Conservation (phyloP, 495 filamentous ascomycete species). For the Penicillium coprophilum region DNA sequence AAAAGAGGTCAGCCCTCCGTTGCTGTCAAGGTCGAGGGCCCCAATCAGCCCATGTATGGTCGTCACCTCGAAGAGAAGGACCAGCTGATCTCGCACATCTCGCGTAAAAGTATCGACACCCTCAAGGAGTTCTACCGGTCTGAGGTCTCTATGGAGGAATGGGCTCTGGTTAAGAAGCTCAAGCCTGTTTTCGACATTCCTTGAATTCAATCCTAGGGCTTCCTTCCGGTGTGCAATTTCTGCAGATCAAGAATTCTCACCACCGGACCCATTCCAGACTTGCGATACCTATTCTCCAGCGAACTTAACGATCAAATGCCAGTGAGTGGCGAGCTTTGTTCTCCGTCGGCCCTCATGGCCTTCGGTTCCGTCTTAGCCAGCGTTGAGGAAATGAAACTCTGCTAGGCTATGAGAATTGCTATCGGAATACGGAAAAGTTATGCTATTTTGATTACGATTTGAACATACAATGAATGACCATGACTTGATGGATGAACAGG, state of each 20-base stretch:
- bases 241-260: not conserved
- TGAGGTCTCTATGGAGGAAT: constrained; percentile 92
- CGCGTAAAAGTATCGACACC: constrained; percentile 83
- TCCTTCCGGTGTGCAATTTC: not conserved
- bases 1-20: constrained; percentile 97
- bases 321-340: constrained; percentile 11
- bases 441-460: constrained; percentile 26
- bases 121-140: constrained; percentile 93
- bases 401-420: constrained; percentile 20
- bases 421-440: constrained; percentile 28
- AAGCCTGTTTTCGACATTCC: constrained; percentile 92
- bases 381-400: constrained; percentile 9
- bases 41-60: constrained; percentile 93
- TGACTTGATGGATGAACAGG: constrained; percentile 29
- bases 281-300: constrained; percentile 3
- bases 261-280: constrained; percentile 5
- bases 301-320: constrained; percentile 6
- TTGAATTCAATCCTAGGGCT: constrained; percentile 34
- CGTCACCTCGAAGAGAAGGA: constrained; percentile 95
- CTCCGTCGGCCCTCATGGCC: constrained; percentile 8
- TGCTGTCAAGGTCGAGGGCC: constrained; percentile 94
- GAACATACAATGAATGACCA: constrained; percentile 37
- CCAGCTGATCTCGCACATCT: constrained; percentile 81
- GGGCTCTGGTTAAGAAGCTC: constrained; percentile 86
- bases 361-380: constrained; percentile 6